These are phyloP conservation scores for Xerocomus alliaceus DNA, from an alignment of 1,284 basidiomycete genomes.

Conservation along the genomic window DNA sequence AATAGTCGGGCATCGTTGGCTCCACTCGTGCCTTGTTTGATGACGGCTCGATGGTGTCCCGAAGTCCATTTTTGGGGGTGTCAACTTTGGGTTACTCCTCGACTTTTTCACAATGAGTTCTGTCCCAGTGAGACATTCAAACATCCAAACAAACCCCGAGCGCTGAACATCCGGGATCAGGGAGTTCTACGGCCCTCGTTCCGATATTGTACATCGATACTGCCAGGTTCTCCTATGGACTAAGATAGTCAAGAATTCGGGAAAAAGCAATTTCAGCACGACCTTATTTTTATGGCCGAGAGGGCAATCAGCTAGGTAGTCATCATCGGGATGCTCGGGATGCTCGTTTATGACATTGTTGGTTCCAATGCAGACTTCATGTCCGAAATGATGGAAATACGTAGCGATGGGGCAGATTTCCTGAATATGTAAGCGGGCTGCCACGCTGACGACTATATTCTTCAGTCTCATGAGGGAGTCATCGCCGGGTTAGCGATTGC, in stretches of 20 bases:
- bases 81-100: not conserved
- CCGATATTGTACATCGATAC: not conserved
- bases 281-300: not conserved
- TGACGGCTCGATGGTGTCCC: not conserved
- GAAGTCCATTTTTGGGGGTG: not conserved
- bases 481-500: not conserved
- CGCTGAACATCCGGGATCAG: not conserved
- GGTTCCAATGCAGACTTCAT: not conserved
- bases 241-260: slow-evolving; percentile 1
- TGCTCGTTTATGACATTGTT: slow-evolving; percentile 1
- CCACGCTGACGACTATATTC: not conserved
- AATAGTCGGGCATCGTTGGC: too few relatives aligned
- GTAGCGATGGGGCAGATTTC: not conserved
- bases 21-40: too few relatives aligned
- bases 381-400: not conserved
- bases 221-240: not conserved
- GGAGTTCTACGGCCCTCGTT: not conserved
- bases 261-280: not conserved
- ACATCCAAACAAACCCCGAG: not conserved
- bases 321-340: not conserved
- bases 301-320: not conserved
- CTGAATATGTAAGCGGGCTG: not conserved
- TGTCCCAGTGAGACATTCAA: not conserved
- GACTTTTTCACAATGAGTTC: too few relatives aligned
- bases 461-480: not conserved